phyloP scores from a whole-genome alignment of 2,329 filamentous ascomycete genomes.

The Arthroderma sp. region DNA sequence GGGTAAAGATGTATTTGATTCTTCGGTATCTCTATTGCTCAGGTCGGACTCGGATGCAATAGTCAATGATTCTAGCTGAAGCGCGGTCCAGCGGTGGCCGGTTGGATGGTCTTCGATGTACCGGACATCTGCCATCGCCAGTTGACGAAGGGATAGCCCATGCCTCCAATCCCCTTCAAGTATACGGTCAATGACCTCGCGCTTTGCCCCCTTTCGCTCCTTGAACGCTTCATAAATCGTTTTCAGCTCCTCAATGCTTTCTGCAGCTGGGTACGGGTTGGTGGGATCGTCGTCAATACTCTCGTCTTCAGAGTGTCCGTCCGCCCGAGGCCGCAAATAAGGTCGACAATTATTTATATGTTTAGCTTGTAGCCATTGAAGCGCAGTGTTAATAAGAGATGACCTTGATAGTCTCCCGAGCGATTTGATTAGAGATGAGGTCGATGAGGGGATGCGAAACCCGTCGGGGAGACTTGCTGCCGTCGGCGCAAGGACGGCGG shows the following conservation, averaged over 20 bases:
- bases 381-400: constrained; percentile 56
- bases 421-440: constrained; percentile 51
- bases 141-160: constrained; percentile 41
- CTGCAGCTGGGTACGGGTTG: constrained; percentile 56
- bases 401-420: constrained; percentile 58
- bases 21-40: constrained; percentile 14
- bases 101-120: constrained; percentile 41
- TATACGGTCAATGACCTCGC: constrained; percentile 43
- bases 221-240: constrained; percentile 51
- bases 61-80: constrained; percentile 27
- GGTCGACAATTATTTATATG: constrained; percentile 49
- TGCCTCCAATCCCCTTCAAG: constrained; percentile 45
- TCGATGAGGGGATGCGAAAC: constrained; percentile 53
- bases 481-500: constrained; percentile 45
- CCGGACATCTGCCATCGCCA: constrained; percentile 42
- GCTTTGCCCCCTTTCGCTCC: constrained; percentile 38
- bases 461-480: constrained; percentile 58
- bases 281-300: constrained; percentile 44
- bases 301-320: constrained; percentile 7
- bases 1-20: constrained; percentile 38
- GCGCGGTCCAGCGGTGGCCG: constrained; percentile 40
- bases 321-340: constrained; percentile 30
- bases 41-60: neutral
- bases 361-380: constrained; percentile 63
- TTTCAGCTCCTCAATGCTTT: constrained; percentile 52